A percentile compares a stretch with the other conserved stretches of the same genome.
Evolutionary conservation across 2,329 filamentous ascomycete species (phyloP).

Genomic region (Fusarium devonianum): DNA sequence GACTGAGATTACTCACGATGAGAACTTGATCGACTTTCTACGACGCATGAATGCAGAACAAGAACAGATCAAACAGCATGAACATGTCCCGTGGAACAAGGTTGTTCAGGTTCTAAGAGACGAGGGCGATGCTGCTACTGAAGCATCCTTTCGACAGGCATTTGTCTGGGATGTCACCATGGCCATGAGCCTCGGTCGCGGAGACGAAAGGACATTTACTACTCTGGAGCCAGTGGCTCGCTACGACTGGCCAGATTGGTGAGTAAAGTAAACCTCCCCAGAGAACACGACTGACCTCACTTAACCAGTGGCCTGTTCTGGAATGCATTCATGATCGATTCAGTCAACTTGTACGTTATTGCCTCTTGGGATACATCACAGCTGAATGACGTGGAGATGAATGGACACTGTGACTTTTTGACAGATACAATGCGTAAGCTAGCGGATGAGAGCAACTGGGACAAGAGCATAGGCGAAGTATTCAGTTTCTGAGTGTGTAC

Average conservation of each 20-base stretch:
- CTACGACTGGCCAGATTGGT: conserved; percentile 51
- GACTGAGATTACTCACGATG: conserved; percentile 34
- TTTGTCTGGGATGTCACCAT: conserved; percentile 51
- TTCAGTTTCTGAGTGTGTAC: conserved; percentile 28
- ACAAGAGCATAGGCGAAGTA: conserved; percentile 39
- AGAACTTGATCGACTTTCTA: conserved; percentile 43
- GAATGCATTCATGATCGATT: conserved; percentile 49
- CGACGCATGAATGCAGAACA: conserved; percentile 39
- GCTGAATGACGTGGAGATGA: conserved; percentile 45
- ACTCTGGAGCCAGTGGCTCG: conserved; percentile 43
- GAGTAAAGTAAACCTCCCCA: conserved; percentile 17
- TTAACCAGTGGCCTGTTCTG: conserved; percentile 46
- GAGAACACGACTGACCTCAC: conserved; percentile 2
- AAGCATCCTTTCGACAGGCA: conserved; percentile 48
- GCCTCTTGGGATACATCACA: conserved; percentile 53
- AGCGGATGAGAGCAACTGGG: conserved; percentile 40
- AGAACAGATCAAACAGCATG: conserved; percentile 36
- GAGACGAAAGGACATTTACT: conserved; percentile 28
- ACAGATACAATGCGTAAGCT: conserved; percentile 44
- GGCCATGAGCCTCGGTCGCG: conserved; percentile 34
- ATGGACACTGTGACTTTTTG: conserved; percentile 43
- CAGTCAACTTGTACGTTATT: conserved; percentile 45
- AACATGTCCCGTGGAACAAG: conserved; percentile 47
- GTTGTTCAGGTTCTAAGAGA: conserved; percentile 44
- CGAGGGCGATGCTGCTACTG: conserved; percentile 43